Conservation (phyloP, 352 stramenopile species). For the Pythium sukuiense region DNA sequence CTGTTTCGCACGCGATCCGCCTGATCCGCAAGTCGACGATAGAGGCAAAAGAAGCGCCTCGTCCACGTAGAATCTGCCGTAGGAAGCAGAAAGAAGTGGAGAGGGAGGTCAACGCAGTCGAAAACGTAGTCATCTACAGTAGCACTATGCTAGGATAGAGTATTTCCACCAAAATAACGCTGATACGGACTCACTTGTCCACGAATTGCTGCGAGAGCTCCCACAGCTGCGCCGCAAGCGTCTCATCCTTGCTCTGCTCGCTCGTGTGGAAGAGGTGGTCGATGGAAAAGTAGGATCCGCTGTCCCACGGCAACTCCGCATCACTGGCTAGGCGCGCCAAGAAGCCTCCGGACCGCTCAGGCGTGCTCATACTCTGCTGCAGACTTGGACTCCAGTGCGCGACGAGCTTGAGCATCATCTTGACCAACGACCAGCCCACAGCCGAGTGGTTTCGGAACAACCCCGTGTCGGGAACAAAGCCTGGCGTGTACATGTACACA, state of each 20-base stretch:
- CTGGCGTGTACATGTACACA: conserved; percentile 40
- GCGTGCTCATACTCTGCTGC: conserved; percentile 30
- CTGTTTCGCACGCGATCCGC: neutral
- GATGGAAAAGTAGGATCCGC: conserved; percentile 35
- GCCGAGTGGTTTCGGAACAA: conserved; percentile 40
- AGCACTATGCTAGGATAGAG: no score
- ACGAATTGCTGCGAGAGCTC: conserved; percentile 31
- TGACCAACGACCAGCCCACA: conserved; percentile 29
- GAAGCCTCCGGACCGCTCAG: conserved; percentile 33
- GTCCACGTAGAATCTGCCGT: neutral
- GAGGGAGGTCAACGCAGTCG: no score
- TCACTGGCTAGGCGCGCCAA: conserved; percentile 39
- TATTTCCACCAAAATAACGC: no score
- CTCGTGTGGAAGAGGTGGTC: conserved; percentile 40
- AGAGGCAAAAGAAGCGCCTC: neutral
- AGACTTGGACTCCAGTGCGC: conserved; percentile 23
- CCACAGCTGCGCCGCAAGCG: conserved; percentile 32
- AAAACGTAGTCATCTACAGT: no score
- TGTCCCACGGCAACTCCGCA: conserved; percentile 33
- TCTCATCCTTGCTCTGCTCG: conserved; percentile 32
- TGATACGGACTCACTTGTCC: conserved; percentile 33
- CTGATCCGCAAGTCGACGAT: neutral
- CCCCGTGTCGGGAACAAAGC: conserved; percentile 38
- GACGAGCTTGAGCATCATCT: conserved; percentile 32
- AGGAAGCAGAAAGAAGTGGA: no score